Base-by-base conservation (phyloP, 768 basidiomycete species). In the Tricholoma matsutake region DNA sequence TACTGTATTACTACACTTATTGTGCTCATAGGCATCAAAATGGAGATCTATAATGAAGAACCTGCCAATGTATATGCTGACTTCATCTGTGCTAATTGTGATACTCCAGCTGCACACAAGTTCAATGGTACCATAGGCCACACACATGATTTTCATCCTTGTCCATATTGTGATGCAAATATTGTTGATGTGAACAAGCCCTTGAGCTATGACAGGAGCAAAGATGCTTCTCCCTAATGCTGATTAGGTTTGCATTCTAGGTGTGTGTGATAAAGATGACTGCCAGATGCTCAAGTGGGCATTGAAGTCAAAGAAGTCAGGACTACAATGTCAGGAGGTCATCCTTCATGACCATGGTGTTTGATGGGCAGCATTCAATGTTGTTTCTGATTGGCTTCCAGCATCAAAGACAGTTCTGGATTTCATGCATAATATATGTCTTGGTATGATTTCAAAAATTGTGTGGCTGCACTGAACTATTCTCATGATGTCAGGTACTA, bases 361-460 rank as follows among this genome's bases (percentile, higher is more conserved):
- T 29, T 60, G 65, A 10, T 72, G 61, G 60, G 64, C 67, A 10
- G 56, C 61, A 6, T 56, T 75, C 16, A 69, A 75, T 45, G 8
- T 57, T 6, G 60, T 75, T 49, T 62, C 71, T 6, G 64, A 67
- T 16, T 76, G 74, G 74, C 59, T 60, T 3, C 74, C 73, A 5
- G 55, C 61, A 3, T 54, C 39, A 10, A 56, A 68, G 56, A 68
- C 68, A 0, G 63, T 65, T 0, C 63, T 74, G 2, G 72, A 75
- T 58, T 72, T 75, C 59, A 73, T 74, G 72, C 74, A 73, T 56
- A 67, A 67, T 41, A 56, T 73, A 3, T 73, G 69, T 60, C 64
- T 72, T 28, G 70, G 72, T 62, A 47, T 43, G n/a, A n/a, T n/a
- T n/a, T n/a, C n/a, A n/a, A n/a, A n/a, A n/a, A n/a, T n/a, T n/a